Evolutionary conservation across 2,329 filamentous ascomycete species (phyloP).

Genomic region (Curvularia eragrostidis): DNA sequence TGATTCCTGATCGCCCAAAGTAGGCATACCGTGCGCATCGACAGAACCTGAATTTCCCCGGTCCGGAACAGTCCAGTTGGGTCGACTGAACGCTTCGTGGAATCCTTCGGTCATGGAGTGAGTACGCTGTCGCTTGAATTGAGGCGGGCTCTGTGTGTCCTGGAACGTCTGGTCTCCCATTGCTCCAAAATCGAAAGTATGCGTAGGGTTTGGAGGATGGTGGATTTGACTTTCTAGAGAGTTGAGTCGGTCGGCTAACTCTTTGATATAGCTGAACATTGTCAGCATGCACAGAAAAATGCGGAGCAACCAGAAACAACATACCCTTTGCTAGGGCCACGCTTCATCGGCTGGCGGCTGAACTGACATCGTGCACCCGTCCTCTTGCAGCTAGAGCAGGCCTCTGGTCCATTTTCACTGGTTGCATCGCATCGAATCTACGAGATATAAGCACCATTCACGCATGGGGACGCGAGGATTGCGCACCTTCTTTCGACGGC

Average conservation of each 20-base stretch:
- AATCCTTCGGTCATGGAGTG: constrained; percentile 50
- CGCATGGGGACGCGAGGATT: not conserved
- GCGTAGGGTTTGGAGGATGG: constrained; percentile 33
- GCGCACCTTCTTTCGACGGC: constrained; percentile 51
- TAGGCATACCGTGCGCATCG: constrained; percentile 26
- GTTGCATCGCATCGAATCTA: constrained; percentile 53
- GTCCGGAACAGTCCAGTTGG: constrained; percentile 45
- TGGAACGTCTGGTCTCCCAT: constrained; percentile 41
- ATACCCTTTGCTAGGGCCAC: constrained; percentile 52
- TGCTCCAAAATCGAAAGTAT: constrained; percentile 40
- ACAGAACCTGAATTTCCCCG: constrained; percentile 40
- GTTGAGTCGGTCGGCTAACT: constrained; percentile 49
- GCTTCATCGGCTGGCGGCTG: constrained; percentile 52
- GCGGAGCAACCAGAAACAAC: not conserved
- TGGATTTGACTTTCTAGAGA: constrained; percentile 49
- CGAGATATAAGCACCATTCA: constrained; percentile 21
- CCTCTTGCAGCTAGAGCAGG: constrained; percentile 51
- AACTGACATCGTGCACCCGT: constrained; percentile 51
- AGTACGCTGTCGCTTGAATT: constrained; percentile 47
- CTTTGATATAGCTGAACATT: constrained; percentile 49
- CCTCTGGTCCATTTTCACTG: constrained; percentile 49
- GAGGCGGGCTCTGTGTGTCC: constrained; percentile 40
- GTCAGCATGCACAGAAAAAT: constrained; percentile 17
- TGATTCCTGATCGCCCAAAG: constrained; percentile 40
- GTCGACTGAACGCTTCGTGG: constrained; percentile 41